Base-by-base conservation (phyloP, 1,284 basidiomycete species). In the Leccinum solheimii region DNA sequence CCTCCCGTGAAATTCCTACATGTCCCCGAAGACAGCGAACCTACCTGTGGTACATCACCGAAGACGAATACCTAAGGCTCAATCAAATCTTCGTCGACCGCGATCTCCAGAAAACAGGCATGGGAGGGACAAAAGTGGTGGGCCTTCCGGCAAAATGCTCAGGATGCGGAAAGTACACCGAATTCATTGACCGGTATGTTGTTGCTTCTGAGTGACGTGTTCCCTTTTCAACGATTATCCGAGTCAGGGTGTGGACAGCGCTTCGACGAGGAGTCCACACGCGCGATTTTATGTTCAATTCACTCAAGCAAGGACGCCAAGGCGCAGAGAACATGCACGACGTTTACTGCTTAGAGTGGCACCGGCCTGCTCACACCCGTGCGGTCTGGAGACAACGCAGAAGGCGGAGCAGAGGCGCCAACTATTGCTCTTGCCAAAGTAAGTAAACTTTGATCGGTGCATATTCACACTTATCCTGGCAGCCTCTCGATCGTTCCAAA, bases 191-290 rank as follows among this genome's bases (percentile, higher is more conserved):
- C 38, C 61, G 66, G 66, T 68, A 5, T 21, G 58, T 40, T 11
- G n/a, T 27, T 13, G 8, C 23, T 14, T 38, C 21, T 26, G 21
- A 43, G 3, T 10, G 8, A 13, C 10, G 2, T 27, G 14, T 1
- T 23, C 11, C 19, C 30, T 8, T 43, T 21, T 11, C 27, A 23
- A 58, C 9, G 6, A 2, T 3, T 14, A 26, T 49, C n/a, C n/a
- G n/a, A n/a, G n/a, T n/a, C 23, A 68, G 66, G 66, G 66, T 64
- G 1, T 67, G 66, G 66, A 68, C 66, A 1, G 66, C 66, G 13
- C 66, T 66, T 3, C 27, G 27, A 30, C 27, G 8, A 30, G 27
- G 27, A 30, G 27, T 30, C 27, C 27, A 30, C 27, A 30, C 27
- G 27, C 27, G 27, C 27, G 27, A 30, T 8, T 30, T 9, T 30